Evolutionary conservation across 2,329 filamentous ascomycete species (phyloP).

Genomic region (Fusarium coicis): DNA sequence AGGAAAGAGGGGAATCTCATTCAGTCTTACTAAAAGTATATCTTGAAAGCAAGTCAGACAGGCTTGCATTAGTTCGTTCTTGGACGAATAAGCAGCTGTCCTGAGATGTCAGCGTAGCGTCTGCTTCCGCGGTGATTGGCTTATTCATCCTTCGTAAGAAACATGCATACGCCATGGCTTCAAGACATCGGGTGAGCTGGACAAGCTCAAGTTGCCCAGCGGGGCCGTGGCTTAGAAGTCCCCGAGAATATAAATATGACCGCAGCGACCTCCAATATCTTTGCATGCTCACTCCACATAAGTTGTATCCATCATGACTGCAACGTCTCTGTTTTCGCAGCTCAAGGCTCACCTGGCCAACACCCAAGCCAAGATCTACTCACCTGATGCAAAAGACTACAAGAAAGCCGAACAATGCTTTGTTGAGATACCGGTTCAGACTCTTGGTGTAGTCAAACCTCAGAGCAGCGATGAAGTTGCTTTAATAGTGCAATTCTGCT

Average conservation of each 20-base stretch:
- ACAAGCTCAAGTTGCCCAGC: accelerated
- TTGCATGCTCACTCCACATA: accelerated
- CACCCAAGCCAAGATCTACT: background rate
- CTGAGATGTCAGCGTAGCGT: background rate
- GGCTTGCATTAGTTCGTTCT: background rate
- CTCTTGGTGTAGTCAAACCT: background rate
- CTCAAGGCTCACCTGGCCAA: background rate
- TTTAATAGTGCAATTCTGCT: background rate
- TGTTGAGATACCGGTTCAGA: background rate
- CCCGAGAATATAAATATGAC: background rate
- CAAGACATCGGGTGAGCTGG: accelerated
- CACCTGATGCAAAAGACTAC: conserved; percentile 26
- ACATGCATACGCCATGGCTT: background rate
- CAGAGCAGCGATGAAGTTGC: background rate
- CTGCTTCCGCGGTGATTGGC: background rate
- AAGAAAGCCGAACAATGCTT: background rate
- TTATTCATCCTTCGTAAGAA: background rate
- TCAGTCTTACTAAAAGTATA: accelerated
- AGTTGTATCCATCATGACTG: background rate
- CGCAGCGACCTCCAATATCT: accelerated
- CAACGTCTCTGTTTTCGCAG: accelerated
- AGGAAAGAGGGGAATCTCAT: background rate
- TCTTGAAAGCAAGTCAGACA: too few species aligned
- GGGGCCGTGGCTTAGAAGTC: accelerated
- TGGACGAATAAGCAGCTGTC: accelerated